A percentile compares a stretch with the other conserved stretches of the same genome.
These are phyloP conservation scores for Lippia alba DNA, from an alignment of 305 asterid genomes.

Conservation along the genomic window DNA sequence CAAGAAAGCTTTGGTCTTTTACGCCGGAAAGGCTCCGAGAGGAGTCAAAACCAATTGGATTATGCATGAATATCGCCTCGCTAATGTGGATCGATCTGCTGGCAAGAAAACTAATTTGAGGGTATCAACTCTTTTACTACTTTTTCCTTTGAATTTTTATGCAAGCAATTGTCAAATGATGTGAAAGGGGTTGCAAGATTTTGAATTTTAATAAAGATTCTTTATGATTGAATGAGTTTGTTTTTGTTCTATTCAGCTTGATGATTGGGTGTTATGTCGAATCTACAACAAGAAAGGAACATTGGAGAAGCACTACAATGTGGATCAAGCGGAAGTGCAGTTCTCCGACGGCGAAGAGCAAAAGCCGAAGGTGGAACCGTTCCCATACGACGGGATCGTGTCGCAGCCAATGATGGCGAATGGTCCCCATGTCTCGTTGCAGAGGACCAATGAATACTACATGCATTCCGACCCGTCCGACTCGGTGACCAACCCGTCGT, in stretches of 20 bases:
- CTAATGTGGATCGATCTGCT: conserved; percentile 71
- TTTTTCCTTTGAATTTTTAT: neutral
- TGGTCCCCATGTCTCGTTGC: conserved; percentile 20
- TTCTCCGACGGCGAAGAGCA: conserved; percentile 57
- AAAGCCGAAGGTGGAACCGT: conserved; percentile 44
- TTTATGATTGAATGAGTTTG: neutral
- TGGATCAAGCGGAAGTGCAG: conserved; percentile 45
- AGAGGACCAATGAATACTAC: conserved; percentile 29
- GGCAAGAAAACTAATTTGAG: conserved; percentile 54
- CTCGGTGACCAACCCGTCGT: conserved; percentile 43
- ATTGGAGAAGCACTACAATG: conserved; percentile 53
- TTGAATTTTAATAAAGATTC: neutral
- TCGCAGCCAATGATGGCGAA: conserved; percentile 16
- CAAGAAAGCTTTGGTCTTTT: conserved; percentile 80
- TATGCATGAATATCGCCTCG: conserved; percentile 83
- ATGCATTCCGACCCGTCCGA: conserved; percentile 51
- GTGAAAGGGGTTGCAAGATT: neutral
- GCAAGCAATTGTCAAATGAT: no score
- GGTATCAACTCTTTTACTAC: conserved; percentile 40
- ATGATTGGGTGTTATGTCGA: conserved; percentile 74
- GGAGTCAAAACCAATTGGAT: conserved; percentile 90
- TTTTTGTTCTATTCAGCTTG: conserved; percentile 51
- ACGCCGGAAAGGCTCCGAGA: conserved; percentile 81
- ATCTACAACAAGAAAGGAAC: conserved; percentile 80
- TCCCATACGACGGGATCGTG: neutral